Conservation (phyloP, 2,329 filamentous ascomycete species). For the Aspergillus niger region DNA sequence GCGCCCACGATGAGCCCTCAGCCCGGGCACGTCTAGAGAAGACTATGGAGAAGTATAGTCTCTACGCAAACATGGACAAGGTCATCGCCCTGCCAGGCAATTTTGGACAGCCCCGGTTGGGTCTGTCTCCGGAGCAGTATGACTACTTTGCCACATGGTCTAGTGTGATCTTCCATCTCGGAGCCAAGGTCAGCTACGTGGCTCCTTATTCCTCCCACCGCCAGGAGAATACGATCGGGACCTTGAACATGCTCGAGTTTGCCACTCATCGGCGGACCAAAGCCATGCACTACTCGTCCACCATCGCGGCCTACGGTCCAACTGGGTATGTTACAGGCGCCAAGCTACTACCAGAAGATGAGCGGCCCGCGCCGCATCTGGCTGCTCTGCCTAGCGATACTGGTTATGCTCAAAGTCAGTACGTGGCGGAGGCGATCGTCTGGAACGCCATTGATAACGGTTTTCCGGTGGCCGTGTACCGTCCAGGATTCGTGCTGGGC, state of each 20-base stretch:
- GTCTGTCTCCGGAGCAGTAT: slow-evolving; percentile 14
- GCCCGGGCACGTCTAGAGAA: slow-evolving; percentile 11
- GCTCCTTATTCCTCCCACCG: slow-evolving; percentile 69
- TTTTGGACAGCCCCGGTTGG: slow-evolving; percentile 66
- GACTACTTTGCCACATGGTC: slow-evolving; percentile 57
- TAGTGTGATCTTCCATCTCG: slow-evolving; percentile 76
- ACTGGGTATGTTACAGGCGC: slow-evolving; percentile 27
- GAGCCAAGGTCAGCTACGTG: slow-evolving; percentile 73
- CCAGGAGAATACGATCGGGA: slow-evolving; percentile 71
- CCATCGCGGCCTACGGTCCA: slow-evolving; percentile 27
- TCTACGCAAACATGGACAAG: slow-evolving; percentile 15
- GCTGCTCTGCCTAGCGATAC: slow-evolving; percentile 57
- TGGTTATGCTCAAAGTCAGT: slow-evolving; percentile 86
- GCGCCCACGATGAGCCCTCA: slow-evolving; percentile 56
- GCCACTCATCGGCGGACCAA: slow-evolving; percentile 52
- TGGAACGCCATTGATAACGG: slow-evolving; percentile 72
- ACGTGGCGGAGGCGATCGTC: slow-evolving; percentile 68
- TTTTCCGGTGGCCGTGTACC: slow-evolving; percentile 69
- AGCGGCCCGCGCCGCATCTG: slow-evolving; percentile 21
- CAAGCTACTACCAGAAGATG: slow-evolving; percentile 23
- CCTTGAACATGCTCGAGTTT: slow-evolving; percentile 69
- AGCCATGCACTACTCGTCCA: slow-evolving; percentile 27
- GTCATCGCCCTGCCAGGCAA: slow-evolving; percentile 54
- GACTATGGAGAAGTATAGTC: slow-evolving; percentile 14
- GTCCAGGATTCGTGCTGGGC: slow-evolving; percentile 79